Evolutionary conservation across 2,329 filamentous ascomycete genomes (phyloP), one percentile per base, ranked within the genome.

Genomic region (Pseudogymnoascus destructans): DNA sequence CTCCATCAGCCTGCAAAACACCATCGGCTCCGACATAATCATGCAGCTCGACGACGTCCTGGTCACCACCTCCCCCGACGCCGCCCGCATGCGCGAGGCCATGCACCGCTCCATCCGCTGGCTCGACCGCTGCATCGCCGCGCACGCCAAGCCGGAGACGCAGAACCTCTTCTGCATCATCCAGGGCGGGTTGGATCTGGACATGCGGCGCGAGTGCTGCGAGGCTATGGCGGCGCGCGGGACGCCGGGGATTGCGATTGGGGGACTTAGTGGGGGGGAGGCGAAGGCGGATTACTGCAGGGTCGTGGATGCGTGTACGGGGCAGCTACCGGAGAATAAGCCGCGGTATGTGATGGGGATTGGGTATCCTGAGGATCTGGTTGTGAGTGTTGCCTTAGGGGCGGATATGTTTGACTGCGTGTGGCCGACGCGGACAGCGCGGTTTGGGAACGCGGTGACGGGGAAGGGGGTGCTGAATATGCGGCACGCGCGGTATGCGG

Each of bases 321-420:
- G 77, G 30, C 72, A 95, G 60, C 77, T 98, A 15, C 95, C 95
- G 0, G 86, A 92, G 59, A 76, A 87, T 61, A 98, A 98, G 73
- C 93, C 93, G n/a, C 81, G 93, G 70, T 98, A 98, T 73, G 92
- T 98, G 59, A 98, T 98, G 95, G 93, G 93, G 15, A 93, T 98
- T 64, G 90, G 93, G 10, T 98, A 96, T 71, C 93, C 93, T 1
- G 93, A 97, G 73, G 93, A 98, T 68, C 77, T 98, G 59, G 81
- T 98, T 1, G 91, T 98, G 36, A 95, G 89, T 57, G 85, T 96
- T 3, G 93, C 93, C 1, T 78, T 98, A 0, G 93, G 93, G 3
- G 93, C 93, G 55, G 93, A 98, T 73, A 98, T 98, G 93, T 98
- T 98, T 70, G 93, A 98, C 73, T 98, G 95, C 69, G 93, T 98